Evolutionary conservation across 108 stramenopile genomes (phyloP).

Genomic region (Conticribra guillardii): DNA sequence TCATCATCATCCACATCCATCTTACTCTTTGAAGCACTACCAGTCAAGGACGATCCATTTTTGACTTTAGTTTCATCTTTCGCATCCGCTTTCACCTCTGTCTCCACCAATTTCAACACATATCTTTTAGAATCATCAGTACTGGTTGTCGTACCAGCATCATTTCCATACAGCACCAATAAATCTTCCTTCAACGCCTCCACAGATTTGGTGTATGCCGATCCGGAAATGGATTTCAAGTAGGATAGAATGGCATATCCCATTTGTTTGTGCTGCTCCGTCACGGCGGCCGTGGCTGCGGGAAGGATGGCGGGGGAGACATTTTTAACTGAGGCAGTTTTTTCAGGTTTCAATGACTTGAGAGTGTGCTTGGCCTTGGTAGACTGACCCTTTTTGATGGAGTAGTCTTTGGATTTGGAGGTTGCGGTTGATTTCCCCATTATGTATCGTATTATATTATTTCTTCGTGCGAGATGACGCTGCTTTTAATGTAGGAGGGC

Average conservation of each 20-base stretch:
- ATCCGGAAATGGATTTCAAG: constrained; percentile 30
- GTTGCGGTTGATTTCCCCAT: not conserved
- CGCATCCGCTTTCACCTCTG: constrained; percentile 1
- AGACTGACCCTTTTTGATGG: not conserved
- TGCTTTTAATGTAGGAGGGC: too few species aligned
- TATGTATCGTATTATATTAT: too few species aligned
- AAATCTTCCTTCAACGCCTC: constrained; percentile 40
- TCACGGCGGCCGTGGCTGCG: not conserved
- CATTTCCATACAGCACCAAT: constrained; percentile 41
- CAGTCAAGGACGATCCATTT: too few species aligned
- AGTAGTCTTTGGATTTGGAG: not conserved
- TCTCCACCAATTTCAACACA: constrained; percentile 28
- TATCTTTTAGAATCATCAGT: constrained; percentile 8
- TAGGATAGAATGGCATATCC: constrained; percentile 45
- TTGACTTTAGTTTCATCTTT: too few species aligned
- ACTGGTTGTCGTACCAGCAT: not conserved
- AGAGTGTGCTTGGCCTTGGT: not conserved
- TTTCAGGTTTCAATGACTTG: not conserved
- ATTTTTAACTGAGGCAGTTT: not conserved
- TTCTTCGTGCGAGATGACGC: too few species aligned
- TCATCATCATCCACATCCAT: constrained; percentile 13
- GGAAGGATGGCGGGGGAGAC: not conserved
- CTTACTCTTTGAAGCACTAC: not conserved
- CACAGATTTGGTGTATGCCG: constrained; percentile 31
- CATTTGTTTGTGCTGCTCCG: constrained; percentile 43